A percentile compares a stretch with the other conserved stretches of the same genome.
Conservation (phyloP, 257 asterid species). For the Nicotiana undulata region DNA sequence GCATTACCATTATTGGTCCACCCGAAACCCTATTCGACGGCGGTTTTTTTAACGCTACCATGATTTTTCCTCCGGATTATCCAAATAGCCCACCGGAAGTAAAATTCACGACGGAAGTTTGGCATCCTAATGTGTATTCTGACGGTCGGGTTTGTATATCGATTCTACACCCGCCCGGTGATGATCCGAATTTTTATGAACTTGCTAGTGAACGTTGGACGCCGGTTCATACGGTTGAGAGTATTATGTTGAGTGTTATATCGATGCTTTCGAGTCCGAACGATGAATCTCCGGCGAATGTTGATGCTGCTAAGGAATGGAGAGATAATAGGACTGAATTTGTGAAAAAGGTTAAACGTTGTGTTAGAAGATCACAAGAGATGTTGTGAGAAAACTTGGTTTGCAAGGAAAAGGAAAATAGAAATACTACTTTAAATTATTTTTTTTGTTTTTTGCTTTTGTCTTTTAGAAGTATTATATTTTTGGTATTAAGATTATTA, state of each 20-base stretch:
- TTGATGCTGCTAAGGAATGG: conserved; percentile 99
- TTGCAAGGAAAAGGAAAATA: background rate
- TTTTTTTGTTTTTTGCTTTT: background rate
- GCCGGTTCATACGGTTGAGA: conserved; percentile 99
- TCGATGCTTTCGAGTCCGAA: conserved; percentile 98
- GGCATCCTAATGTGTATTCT: conserved; percentile 95
- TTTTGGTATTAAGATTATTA: background rate
- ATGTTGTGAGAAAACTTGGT: conserved; percentile 18
- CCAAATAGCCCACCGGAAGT: conserved; percentile 93
- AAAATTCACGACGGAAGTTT: conserved; percentile 81
- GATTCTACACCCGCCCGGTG: conserved; percentile 97
- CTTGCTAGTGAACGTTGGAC: conserved; percentile 99
- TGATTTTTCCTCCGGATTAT: conserved; percentile 86
- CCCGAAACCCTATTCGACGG: conserved; percentile 93
- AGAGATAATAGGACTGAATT: conserved; percentile 81
- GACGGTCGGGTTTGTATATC: conserved; percentile 98
- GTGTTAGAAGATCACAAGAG: conserved; percentile 92
- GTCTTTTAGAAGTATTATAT: background rate
- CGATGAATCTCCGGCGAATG: conserved; percentile 99
- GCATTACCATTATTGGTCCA: conserved; percentile 88
- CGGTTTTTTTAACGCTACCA: conserved; percentile 94
- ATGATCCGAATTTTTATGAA: conserved; percentile 93
- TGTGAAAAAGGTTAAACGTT: conserved; percentile 87
- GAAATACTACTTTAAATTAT: no score
- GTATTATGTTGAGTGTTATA: conserved; percentile 93